Base-by-base conservation (phyloP, 2,329 filamentous ascomycete species). In the Fusarium continuum region DNA sequence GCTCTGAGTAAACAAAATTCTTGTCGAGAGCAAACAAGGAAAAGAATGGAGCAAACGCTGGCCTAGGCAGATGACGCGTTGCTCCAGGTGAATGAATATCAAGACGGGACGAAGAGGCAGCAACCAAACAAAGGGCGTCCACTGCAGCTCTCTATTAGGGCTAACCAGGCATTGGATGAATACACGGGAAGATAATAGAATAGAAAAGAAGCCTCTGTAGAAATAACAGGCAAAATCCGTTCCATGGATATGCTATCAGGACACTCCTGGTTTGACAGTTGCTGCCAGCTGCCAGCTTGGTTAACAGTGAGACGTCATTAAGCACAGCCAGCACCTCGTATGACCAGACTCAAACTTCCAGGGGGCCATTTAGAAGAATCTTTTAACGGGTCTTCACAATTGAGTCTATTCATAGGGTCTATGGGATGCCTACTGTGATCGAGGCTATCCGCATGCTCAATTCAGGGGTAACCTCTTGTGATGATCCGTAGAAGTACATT, bases 81-180 rank as follows among this genome's bases (percentile, higher is more conserved):
- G 6, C n/a, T 38, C 9, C 14, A 8, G 19, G 23, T 36, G 26
- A 45, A 48, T 61, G 41, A 52, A 36, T 36, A 17, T 35, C 10
- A 45, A 35, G 16, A 47, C 17, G 19, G 17, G 39, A 53, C 55
- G 60, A 60, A 44, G 17, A 29, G 19, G 40, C 32, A 43, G 36
- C 31, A 32, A 26, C 44, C 40, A 61, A 61, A 61, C 48, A 44
- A n/a, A 38, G 40, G 14, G n/a, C 36, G 41, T 25, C 31, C 11
- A 39, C 17, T 19, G n/a, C 16, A 10, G 16, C 32, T 35, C 28
- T 41, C 19, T 17, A 17, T 16, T n/a, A 14, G n/a, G 32, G 29
- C 29, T 47, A 19, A 19, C 11, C 20, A 8, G 19, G 29, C n/a
- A 9, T n/a, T 4, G 6, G 5, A n/a, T 25, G 6, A 16, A 16